These are phyloP conservation scores for Aureobasidium uvarum DNA, from an alignment of 2,329 filamentous ascomycete species.

Conservation along the genomic window DNA sequence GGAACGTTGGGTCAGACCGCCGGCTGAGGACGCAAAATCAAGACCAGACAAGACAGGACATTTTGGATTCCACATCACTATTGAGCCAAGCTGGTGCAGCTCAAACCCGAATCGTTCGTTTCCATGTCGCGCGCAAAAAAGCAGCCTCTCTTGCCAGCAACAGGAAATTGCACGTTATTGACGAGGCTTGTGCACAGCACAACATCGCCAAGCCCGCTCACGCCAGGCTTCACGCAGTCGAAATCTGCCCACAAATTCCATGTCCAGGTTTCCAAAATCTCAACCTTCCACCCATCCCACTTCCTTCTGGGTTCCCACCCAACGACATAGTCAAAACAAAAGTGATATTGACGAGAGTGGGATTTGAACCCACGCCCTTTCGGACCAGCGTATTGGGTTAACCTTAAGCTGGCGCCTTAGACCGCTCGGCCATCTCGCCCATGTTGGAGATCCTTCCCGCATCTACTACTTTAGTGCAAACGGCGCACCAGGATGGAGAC, in stretches of 20 bases:
- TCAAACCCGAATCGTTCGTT: too few relatives aligned
- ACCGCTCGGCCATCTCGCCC: neutral
- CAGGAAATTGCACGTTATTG: too few relatives aligned
- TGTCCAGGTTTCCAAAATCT: neutral
- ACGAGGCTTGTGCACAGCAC: neutral
- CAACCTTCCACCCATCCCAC: neutral
- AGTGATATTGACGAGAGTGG: neutral
- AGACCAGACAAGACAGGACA: too few relatives aligned
- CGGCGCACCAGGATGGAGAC: too few relatives aligned
- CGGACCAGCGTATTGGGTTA: neutral
- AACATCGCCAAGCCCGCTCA: neutral
- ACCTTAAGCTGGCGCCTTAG: conserved; percentile 3
- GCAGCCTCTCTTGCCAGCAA: neutral
- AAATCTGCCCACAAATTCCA: neutral
- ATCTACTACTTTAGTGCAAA: too few relatives aligned
- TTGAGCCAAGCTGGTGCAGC: too few relatives aligned
- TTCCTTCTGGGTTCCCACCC: neutral
- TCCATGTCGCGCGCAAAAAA: too few relatives aligned
- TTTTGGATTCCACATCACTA: too few relatives aligned
- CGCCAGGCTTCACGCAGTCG: neutral
- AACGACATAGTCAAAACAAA: neutral
- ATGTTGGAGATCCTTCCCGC: too few relatives aligned
- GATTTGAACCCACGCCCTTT: conserved; percentile 3
- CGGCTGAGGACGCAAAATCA: too few relatives aligned
- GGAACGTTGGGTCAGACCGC: too few relatives aligned